Conservation (phyloP, 768 basidiomycete species). For the Neoboletus magnificus region DNA sequence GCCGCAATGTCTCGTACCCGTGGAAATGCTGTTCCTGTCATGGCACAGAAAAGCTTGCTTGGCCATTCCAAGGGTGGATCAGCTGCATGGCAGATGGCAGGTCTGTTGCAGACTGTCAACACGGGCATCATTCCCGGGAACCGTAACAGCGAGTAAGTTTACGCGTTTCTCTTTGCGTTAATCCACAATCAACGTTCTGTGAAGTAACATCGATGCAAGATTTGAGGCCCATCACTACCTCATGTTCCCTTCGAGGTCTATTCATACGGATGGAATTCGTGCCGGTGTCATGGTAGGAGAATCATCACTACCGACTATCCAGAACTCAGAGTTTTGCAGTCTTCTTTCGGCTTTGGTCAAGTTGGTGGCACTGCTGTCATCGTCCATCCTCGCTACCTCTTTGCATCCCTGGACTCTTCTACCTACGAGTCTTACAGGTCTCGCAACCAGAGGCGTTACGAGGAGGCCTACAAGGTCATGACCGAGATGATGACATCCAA, state of each 20-base stretch:
- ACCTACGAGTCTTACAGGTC: slow-evolving; percentile 73
- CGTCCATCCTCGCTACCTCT: slow-evolving; percentile 87
- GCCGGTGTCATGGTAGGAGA: slow-evolving; percentile 77
- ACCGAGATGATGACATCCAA: slow-evolving; percentile 95
- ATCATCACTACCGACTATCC: neutral
- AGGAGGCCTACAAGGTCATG: slow-evolving; percentile 84
- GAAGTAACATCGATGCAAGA: slow-evolving; percentile 87
- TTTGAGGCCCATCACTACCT: slow-evolving; percentile 88
- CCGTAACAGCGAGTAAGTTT: slow-evolving; percentile 88
- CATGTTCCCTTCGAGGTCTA: slow-evolving; percentile 96
- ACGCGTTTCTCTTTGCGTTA: neutral
- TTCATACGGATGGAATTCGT: slow-evolving; percentile 89
- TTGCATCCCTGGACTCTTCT: slow-evolving; percentile 78
- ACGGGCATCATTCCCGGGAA: slow-evolving; percentile 93
- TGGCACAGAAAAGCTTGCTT: slow-evolving; percentile 96
- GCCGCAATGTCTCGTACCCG: slow-evolving; percentile 82
- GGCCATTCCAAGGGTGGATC: slow-evolving; percentile 99
- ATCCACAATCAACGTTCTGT: neutral
- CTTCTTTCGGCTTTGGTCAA: slow-evolving; percentile 98
- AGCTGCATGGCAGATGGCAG: slow-evolving; percentile 97
- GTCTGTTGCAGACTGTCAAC: slow-evolving; percentile 80
- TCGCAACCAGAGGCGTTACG: slow-evolving; percentile 62
- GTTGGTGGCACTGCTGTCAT: slow-evolving; percentile 91
- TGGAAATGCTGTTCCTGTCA: slow-evolving; percentile 95
- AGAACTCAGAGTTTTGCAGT: slow-evolving; percentile 40